Evolutionary conservation across 495 filamentous ascomycete genomes (phyloP).

Genomic region (Podospora australis): DNA sequence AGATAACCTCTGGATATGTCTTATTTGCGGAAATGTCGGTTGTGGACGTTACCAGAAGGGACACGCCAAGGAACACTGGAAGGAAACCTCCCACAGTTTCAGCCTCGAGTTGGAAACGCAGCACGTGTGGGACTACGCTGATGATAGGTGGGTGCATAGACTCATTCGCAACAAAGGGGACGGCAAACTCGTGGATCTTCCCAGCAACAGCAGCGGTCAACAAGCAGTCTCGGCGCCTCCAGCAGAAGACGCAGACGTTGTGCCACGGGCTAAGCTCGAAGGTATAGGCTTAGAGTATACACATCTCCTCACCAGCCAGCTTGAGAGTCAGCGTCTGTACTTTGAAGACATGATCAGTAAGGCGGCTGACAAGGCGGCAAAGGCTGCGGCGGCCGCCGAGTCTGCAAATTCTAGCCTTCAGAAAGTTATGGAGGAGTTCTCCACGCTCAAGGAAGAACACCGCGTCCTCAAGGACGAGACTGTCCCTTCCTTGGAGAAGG

Average conservation of each 20-base stretch:
- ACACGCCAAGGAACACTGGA: slow-evolving; percentile 91
- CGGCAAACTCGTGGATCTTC: slow-evolving; percentile 82
- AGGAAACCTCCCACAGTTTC: slow-evolving; percentile 80
- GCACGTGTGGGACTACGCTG: slow-evolving; percentile 95
- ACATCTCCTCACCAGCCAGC: slow-evolving; percentile 81
- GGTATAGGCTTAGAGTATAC: slow-evolving; percentile 91
- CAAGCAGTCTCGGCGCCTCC: not conserved
- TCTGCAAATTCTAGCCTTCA: slow-evolving; percentile 51
- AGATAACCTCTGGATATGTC: slow-evolving; percentile 84
- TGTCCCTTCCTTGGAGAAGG: slow-evolving; percentile 61
- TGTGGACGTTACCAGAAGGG: slow-evolving; percentile 92
- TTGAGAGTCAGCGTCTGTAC: slow-evolving; percentile 87
- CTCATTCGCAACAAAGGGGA: slow-evolving; percentile 89
- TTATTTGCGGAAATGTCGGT: slow-evolving; percentile 89
- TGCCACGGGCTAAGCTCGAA: slow-evolving; percentile 86
- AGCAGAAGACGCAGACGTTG: slow-evolving; percentile 54
- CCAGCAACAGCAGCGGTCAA: slow-evolving; percentile 25
- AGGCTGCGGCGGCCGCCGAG: slow-evolving; percentile 61
- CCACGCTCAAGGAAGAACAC: slow-evolving; percentile 47
- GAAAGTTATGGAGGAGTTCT: slow-evolving; percentile 45
- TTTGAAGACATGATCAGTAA: slow-evolving; percentile 91
- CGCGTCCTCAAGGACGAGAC: slow-evolving; percentile 49
- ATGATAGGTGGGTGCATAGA: slow-evolving; percentile 91
- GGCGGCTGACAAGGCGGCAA: slow-evolving; percentile 82
- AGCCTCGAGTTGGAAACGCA: slow-evolving; percentile 89